Conservation (phyloP, 164 flowering plant species). For the Paratinospora sagittata region DNA sequence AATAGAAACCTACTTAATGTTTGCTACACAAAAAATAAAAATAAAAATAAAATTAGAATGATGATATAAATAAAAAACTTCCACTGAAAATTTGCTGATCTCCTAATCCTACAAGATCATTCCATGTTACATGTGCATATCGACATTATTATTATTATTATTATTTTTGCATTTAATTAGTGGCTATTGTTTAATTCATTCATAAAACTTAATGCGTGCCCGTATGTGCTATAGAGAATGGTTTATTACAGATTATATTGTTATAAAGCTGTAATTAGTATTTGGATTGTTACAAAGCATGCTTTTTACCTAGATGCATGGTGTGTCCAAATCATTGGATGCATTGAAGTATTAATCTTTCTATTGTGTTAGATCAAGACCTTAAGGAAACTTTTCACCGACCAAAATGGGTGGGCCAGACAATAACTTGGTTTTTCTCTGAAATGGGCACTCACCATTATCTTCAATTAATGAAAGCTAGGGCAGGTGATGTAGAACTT, state of each 20-base stretch:
- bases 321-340: too few relatives aligned
- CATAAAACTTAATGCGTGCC: neutral
- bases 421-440: neutral
- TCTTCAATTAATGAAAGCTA: neutral
- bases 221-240: neutral
- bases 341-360: too few relatives aligned
- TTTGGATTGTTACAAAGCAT: too few relatives aligned
- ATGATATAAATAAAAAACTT: too few relatives aligned
- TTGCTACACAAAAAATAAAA: neutral
- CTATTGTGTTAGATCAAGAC: neutral
- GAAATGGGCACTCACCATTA: slow-evolving; percentile 6
- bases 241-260: neutral
- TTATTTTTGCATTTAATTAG: neutral
- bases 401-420: neutral
- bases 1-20: neutral
- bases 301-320: too few relatives aligned
- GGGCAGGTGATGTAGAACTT: neutral
- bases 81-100: too few relatives aligned
- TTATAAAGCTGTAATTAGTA: too few relatives aligned
- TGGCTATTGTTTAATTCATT: neutral
- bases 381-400: neutral
- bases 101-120: too few relatives aligned
- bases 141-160: too few relatives aligned
- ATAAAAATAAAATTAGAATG: too few relatives aligned
- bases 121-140: too few relatives aligned